These are phyloP conservation scores for Batrachochytrium dendrobatidis DNA, from an alignment of 371 early-diverging fungal species.

Conservation along the genomic window DNA sequence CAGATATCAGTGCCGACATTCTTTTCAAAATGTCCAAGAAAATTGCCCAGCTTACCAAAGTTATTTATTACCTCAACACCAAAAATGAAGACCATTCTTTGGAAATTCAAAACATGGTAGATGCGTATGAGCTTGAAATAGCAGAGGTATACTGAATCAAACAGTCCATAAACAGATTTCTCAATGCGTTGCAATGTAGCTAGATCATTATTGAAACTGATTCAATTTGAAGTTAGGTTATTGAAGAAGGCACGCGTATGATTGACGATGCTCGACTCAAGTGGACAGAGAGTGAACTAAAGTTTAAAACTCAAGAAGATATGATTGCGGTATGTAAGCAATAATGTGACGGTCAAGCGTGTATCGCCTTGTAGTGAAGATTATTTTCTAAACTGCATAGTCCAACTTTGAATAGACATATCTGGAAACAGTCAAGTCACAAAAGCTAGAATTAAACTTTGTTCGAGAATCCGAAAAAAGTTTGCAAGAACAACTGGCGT, in stretches of 20 bases:
- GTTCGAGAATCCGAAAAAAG: neutral
- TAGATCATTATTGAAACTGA: too few relatives aligned
- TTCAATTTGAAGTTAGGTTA: too few relatives aligned
- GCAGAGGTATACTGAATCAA: constrained; percentile 18
- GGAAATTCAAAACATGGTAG: constrained; percentile 35
- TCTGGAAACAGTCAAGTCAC: neutral
- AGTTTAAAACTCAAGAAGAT: constrained; percentile 17
- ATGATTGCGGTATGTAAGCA: constrained; percentile 15
- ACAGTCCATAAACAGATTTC: neutral
- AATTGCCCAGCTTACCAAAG: constrained; percentile 52
- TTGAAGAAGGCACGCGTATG: constrained; percentile 26
- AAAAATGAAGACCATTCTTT: constrained; percentile 45
- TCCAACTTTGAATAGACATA: neutral
- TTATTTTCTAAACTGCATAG: constrained; percentile 4
- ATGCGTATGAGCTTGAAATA: constrained; percentile 40
- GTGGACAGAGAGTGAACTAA: constrained; percentile 13
- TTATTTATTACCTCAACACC: constrained; percentile 49
- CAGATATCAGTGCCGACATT: constrained; percentile 11
- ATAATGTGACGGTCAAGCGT: constrained; percentile 2
- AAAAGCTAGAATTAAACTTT: neutral
- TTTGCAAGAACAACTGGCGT: neutral
- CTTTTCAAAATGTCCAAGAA: constrained; percentile 49
- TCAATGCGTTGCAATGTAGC: too few relatives aligned
- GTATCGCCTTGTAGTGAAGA: constrained; percentile 3
- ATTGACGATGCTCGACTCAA: constrained; percentile 12